These are phyloP conservation scores for carrot (Daucus carota) DNA, from an alignment of 129 eudicot genomes.

Conservation along the genomic window DH1_v3.0 NC_030383.2:63634001-63634500, in stretches of 20 bases:
- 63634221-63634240: neutral
- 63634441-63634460: neutral
- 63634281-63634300: constrained; percentile 89
- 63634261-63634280: constrained; percentile 51
- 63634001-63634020: constrained; percentile 89
- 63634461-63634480: neutral
- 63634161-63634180: neutral
- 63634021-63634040: constrained; percentile 89
- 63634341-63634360: constrained; percentile 94
- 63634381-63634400: neutral
- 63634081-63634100: constrained; percentile 59
- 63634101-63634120: constrained; percentile 67
- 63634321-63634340: constrained; percentile 93
- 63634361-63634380: constrained; percentile 67
- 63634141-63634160: neutral
- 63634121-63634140: constrained; percentile 41
- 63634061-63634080: constrained; percentile 54
- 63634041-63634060: constrained; percentile 63
- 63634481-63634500: neutral
- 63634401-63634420: neutral
- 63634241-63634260: neutral
- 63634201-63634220: neutral
- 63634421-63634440: neutral
- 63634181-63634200: neutral
- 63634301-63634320: constrained; percentile 84